Evolutionary conservation across 225 moss, liverwort and hornwort genomes (phyloP).

Genomic region (Antitrichia curtipendula): DNA sequence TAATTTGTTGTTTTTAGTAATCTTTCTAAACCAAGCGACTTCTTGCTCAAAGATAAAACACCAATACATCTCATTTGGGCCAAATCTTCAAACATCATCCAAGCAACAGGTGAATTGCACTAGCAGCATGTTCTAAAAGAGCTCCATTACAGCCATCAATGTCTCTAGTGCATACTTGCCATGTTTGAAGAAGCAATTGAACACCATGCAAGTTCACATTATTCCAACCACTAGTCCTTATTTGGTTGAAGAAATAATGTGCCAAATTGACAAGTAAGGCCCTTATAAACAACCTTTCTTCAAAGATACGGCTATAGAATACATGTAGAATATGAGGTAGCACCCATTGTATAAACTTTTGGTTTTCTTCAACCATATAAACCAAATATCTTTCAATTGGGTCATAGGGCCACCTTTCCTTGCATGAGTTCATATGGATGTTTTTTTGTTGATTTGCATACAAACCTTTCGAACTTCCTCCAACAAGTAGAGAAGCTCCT

Average conservation of each 20-base stretch:
- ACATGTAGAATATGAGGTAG: not conserved
- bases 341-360: not conserved
- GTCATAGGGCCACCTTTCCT: not conserved
- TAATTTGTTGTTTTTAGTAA: not conserved
- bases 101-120: not conserved
- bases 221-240: not conserved
- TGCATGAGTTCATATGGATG: accelerated
- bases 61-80: not conserved
- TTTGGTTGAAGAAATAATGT: not conserved
- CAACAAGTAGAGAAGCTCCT: not conserved
- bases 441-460: not conserved
- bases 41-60: not conserved
- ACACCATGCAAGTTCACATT: accelerated
- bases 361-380: not conserved
- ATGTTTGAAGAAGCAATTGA: not conserved
- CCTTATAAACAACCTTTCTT: not conserved
- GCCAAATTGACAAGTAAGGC: not conserved
- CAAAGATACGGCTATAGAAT: not conserved
- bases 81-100: not conserved
- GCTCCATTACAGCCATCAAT: not conserved
- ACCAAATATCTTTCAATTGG: not conserved
- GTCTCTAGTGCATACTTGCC: not conserved
- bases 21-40: not conserved
- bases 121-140: not conserved
- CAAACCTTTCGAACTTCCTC: not conserved